Base-by-base conservation (phyloP, 1,139 yeast genomes). In the Nadsonia starkeyi-henricii region DNA sequence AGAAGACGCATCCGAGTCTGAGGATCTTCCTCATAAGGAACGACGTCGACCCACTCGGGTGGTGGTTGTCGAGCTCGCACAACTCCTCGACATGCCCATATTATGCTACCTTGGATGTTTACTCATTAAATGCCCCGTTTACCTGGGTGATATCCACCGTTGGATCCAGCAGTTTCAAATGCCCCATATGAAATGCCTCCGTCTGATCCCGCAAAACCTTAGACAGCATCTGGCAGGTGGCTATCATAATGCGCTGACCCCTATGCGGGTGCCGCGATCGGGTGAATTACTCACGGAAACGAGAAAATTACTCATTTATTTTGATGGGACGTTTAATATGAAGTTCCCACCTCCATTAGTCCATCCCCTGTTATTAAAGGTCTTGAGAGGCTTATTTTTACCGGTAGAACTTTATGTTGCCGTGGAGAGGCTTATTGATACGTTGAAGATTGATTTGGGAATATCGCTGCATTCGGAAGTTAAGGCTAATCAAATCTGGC, bases 331-430 rank as follows among this genome's bases (percentile, higher is more conserved):
- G 1, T 50, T 48, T 33, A 48, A 50, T 3, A 39, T 60, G 43
- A 36, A 42, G 15, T 47, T 63, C 49, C 62, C 66, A 4, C 37
- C 50, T 2, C 55, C 53, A 20, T 44, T 54, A 39, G 47, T 51
- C 41, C 50, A 56, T 39, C 58, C 65, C n/a, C 52, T 67, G 23
- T 41, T 58, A 15, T 55, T 57, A 48, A 58, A 60, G 51, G 48
- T 57, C 43, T 54, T 60, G 43, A 59, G 56, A 17, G 63, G 61
- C 48, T 50, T 67, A 39, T 51, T 64, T 42, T 53, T 66, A 20
- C 69, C 71, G 4, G 67, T 68, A 2, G 63, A 62, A 43, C 54
- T 67, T 2, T 63, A 59, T 52, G 48, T 50, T 1, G 61, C 57
- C 1, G 62, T 55, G 1, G 46, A 50, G 26, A 41, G 43, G 19